A percentile compares a stretch with the other conserved stretches of the same genome.
Evolutionary conservation across 352 stramenopile genomes (phyloP).

Genomic region (Phytophthora europaea): DNA sequence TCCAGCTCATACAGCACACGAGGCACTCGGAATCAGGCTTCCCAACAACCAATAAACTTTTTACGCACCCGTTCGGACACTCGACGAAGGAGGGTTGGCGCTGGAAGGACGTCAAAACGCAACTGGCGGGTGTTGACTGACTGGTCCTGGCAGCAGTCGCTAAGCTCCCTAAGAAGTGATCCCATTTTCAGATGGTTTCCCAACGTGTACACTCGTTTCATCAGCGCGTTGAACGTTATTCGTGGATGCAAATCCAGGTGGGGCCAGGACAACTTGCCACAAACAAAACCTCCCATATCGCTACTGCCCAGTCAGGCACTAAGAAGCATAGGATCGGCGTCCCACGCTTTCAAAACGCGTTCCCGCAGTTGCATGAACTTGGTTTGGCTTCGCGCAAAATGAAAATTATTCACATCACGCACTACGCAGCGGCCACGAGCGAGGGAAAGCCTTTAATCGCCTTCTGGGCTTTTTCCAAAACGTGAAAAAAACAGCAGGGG

Average conservation of each 20-base stretch:
- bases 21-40: neutral
- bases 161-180: neutral
- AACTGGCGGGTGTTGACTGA: neutral
- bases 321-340: no score
- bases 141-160: neutral
- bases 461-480: constrained; percentile 23
- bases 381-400: constrained; percentile 13
- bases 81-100: neutral
- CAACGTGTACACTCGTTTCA: neutral
- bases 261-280: neutral
- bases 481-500: constrained; percentile 33
- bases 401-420: constrained; percentile 28
- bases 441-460: constrained; percentile 3
- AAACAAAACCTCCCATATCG: neutral
- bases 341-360: no score
- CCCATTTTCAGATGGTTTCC: neutral
- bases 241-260: neutral
- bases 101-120: neutral
- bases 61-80: neutral
- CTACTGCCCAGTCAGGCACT: neutral
- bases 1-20: neutral
- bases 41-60: neutral
- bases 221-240: neutral
- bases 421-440: constrained; percentile 1
- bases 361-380: neutral